Percentiles rank a stretch among this genome's conserved stretches.
Conservation (phyloP, 2,329 filamentous ascomycete genomes). For the Chalaropsis ovoidea region DNA sequence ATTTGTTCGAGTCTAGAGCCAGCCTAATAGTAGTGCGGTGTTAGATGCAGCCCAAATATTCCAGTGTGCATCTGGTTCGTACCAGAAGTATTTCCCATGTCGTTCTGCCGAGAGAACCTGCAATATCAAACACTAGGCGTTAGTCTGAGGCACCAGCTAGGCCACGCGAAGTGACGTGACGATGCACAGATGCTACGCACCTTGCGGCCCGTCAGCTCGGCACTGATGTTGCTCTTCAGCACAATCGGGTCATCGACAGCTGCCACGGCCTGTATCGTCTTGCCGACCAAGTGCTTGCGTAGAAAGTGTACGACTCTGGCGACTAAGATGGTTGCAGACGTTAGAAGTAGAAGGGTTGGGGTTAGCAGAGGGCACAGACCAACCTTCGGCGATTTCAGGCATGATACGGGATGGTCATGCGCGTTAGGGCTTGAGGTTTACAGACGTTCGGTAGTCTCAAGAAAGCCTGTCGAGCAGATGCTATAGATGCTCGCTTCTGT, state of each 20-base stretch:
- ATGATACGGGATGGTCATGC: slow-evolving; percentile 32
- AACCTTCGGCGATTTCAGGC: slow-evolving; percentile 55
- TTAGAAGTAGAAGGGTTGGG: slow-evolving; percentile 14
- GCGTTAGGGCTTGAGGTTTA: background rate
- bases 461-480: too few relatives aligned
- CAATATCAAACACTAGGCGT: background rate
- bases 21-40: slow-evolving; percentile 31
- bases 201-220: slow-evolving; percentile 33
- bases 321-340: slow-evolving; percentile 39
- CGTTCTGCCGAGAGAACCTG: slow-evolving; percentile 61
- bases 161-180: background rate
- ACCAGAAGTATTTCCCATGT: slow-evolving; percentile 97
- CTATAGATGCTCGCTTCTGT: too few relatives aligned
- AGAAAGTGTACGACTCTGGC: slow-evolving; percentile 81
- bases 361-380: slow-evolving; percentile 5
- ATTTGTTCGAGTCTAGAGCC: slow-evolving; percentile 61
- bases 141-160: background rate
- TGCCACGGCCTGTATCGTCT: slow-evolving; percentile 58
- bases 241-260: slow-evolving; percentile 73
- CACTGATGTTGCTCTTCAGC: slow-evolving; percentile 78
- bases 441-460: background rate
- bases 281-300: slow-evolving; percentile 71
- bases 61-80: slow-evolving; percentile 25
- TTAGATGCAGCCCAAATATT: background rate
- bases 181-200: background rate